Evolutionary conservation across 2,329 filamentous ascomycete species (phyloP), one percentile per base, ranked within the genome.

Genomic region (Geoglossum cookeanum): DNA sequence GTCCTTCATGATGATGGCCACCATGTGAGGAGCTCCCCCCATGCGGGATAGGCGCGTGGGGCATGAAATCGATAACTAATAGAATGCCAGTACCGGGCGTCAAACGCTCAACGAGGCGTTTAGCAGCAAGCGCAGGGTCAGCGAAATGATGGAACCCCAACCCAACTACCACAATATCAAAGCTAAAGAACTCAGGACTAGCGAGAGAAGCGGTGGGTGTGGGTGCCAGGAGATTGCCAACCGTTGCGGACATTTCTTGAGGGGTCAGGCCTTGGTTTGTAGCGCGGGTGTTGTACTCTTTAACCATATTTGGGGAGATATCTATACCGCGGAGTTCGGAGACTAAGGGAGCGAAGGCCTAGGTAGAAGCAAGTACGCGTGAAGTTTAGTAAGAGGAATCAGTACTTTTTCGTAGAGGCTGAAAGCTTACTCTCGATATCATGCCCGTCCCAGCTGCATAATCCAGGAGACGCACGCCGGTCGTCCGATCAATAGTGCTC

Each of bases 381-480:
- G 35, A 44, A 57, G 48, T 15, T 7, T 48, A 56, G n/a, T 15
- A 54, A 52, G 13, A 42, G n/a, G 55, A n/a, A 22, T 17, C 45
- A 52, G 7, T 39, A 49, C 33, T 45, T 22, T 48, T 56, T 49
- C 29, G 42, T 74, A 62, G 65, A 84, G 82, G 67, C 17, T 30
- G 9, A 32, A 33, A 51, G 53, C 30, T 11, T 15, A 51, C 55
- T 22, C 77, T 74, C 11, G 83, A 83, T 60, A 86, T 72, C 57
- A 79, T 68, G 1, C 84, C 84, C 4, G 83, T 82, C 7, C 85
- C 85, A 65, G 85, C 89, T 15, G 85, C 85, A 68, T 89, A 90
- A 66, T 90, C 85, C 1, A 89, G 72, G 22, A 22, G 22, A 22
- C 22, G 22, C 22, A 87, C 68, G 51, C 76, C 75, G 47, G 80